A percentile compares a stretch with the other conserved stretches of the same genome.
Conservation (phyloP, 2,329 filamentous ascomycete genomes). For the Dactylellina sp. region DNA sequence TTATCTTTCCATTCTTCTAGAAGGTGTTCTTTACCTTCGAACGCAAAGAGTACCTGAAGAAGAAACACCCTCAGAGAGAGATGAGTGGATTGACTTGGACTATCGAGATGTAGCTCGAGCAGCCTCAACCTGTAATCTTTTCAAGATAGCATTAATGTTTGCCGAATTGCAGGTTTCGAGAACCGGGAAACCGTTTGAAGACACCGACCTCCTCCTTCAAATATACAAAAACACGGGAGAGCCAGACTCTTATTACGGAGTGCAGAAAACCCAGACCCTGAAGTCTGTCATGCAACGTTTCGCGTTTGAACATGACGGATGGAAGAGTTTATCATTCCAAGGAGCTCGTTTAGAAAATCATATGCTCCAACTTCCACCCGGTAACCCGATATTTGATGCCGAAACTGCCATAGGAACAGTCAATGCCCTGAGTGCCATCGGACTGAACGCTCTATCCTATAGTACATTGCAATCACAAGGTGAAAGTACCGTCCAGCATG, state of each 20-base stretch:
- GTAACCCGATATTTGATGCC: constrained; percentile 50
- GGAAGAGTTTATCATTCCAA: constrained; percentile 88
- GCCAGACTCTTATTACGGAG: constrained; percentile 93
- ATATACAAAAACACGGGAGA: constrained; percentile 96
- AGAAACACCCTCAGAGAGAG: constrained; percentile 79
- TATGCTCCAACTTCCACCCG: constrained; percentile 69
- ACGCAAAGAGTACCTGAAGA: constrained; percentile 82
- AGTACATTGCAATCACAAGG: constrained; percentile 78
- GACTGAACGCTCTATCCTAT: constrained; percentile 85
- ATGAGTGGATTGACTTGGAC: constrained; percentile 87
- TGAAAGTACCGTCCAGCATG: constrained; percentile 67
- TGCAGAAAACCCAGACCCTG: constrained; percentile 81
- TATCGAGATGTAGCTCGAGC: constrained; percentile 76
- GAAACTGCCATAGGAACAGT: constrained; percentile 75
- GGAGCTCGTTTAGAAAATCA: constrained; percentile 91
- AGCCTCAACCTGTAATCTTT: constrained; percentile 82
- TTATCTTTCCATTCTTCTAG: constrained; percentile 79
- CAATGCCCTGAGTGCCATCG: constrained; percentile 80
- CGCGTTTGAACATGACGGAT: constrained; percentile 88
- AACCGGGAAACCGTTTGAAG: constrained; percentile 64
- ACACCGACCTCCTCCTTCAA: constrained; percentile 77
- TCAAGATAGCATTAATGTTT: constrained; percentile 85
- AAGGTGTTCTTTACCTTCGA: constrained; percentile 86
- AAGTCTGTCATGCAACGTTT: constrained; percentile 81
- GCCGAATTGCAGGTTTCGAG: constrained; percentile 75